Percentiles rank a stretch among this genome's conserved stretches.
phyloP scores from a whole-genome alignment of 2,329 filamentous ascomycete species.

The Drechslera avenae region DNA sequence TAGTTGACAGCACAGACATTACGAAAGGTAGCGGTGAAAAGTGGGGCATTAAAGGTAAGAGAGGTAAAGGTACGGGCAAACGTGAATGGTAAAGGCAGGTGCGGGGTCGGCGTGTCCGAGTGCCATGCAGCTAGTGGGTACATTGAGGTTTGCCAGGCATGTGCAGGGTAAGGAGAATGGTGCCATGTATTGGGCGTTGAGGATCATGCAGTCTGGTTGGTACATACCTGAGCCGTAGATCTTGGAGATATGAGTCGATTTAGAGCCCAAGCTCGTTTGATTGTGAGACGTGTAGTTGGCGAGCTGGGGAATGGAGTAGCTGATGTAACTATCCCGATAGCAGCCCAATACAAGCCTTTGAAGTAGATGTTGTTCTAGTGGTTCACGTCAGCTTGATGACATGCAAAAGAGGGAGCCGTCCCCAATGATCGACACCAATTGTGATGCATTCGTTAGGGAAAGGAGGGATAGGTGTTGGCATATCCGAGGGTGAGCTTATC shows the following conservation, averaged over 20 bases:
- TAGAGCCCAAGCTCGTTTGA: not conserved
- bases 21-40: not conserved
- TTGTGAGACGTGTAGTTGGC: not conserved
- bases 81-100: not conserved
- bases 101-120: not conserved
- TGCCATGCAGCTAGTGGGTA: not conserved
- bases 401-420: too few species aligned
- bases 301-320: not conserved
- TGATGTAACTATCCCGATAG: not conserved
- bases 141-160: not conserved
- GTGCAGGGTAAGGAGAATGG: not conserved
- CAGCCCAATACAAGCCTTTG: not conserved
- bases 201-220: not conserved
- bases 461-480: too few species aligned
- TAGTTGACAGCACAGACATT: constrained; percentile 16
- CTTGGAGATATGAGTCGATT: not conserved
- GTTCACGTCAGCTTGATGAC: not conserved
- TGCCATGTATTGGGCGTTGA: too few species aligned
- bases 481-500: too few species aligned
- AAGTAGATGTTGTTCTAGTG: not conserved
- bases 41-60: constrained; percentile 10
- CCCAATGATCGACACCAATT: too few species aligned
- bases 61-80: constrained; percentile 7
- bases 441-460: too few species aligned
- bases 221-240: constrained; percentile 10